Percentiles rank a stretch among this genome's conserved stretches.
phyloP scores from a whole-genome alignment of 164 flowering plant species.

The Umbilicus rupestris region DNA sequence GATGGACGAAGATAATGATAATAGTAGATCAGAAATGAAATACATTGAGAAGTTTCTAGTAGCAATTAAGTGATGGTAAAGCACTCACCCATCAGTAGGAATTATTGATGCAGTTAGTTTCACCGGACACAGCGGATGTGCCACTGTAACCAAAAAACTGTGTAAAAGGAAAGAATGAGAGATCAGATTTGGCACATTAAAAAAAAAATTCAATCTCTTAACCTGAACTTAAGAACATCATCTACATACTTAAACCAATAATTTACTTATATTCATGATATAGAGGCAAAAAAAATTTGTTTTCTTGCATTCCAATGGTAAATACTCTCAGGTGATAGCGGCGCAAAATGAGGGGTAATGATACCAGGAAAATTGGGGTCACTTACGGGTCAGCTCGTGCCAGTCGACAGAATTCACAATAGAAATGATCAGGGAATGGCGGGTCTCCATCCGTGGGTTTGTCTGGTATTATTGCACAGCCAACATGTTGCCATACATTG shows the following conservation, averaged over 20 bases:
- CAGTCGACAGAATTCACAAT: conserved; percentile 88
- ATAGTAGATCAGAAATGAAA: background rate
- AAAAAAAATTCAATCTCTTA: background rate
- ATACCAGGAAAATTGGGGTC: conserved; percentile 2
- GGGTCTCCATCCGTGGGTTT: conserved; percentile 58
- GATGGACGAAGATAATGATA: background rate
- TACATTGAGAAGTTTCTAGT: background rate
- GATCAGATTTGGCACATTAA: background rate
- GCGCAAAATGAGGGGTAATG: background rate
- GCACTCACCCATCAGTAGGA: conserved; percentile 78
- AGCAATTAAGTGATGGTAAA: background rate
- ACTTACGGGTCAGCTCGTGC: conserved; percentile 97
- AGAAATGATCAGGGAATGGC: conserved; percentile 57
- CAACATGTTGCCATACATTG: conserved; percentile 73
- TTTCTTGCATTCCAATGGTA: background rate
- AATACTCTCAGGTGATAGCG: background rate
- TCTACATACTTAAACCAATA: too few relatives aligned
- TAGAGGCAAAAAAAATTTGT: background rate
- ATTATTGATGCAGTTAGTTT: conserved; percentile 50
- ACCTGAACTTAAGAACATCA: background rate
- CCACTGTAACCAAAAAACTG: conserved; percentile 70
- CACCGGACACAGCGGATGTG: conserved; percentile 66
- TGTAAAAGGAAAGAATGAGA: conserved; percentile 6
- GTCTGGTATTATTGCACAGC: conserved; percentile 83
- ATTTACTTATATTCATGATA: background rate